Evolutionary conservation across 2,329 filamentous ascomycete genomes (phyloP).

Genomic region (Calonectria pauciramosa): DNA sequence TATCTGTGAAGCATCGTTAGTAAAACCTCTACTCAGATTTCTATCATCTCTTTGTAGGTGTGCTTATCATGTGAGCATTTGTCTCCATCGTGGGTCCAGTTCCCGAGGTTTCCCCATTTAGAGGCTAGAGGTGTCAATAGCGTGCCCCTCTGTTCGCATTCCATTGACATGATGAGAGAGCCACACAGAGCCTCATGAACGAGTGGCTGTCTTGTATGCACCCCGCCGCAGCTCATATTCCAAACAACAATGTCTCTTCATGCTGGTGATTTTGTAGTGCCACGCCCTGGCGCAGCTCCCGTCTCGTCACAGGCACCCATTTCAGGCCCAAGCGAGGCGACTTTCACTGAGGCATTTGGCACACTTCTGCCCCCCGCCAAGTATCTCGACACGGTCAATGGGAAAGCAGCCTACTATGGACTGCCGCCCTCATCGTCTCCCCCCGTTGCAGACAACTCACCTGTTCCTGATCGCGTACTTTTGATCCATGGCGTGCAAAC

Average conservation of each 20-base stretch:
- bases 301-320: constrained; percentile 40
- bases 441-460: fast-evolving
- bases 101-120: background rate
- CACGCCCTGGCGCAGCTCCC: background rate
- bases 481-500: constrained; percentile 67
- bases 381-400: constrained; percentile 49
- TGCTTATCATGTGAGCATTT: no score
- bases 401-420: constrained; percentile 58
- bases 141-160: background rate
- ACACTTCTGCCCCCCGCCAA: constrained; percentile 53
- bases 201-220: no score
- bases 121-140: background rate
- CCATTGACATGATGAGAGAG: background rate
- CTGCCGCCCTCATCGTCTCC: constrained; percentile 37
- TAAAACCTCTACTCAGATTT: no score
- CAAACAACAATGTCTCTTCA: background rate
- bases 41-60: no score
- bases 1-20: no score
- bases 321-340: constrained; percentile 51
- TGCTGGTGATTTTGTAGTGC: background rate
- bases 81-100: no score
- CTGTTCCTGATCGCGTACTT: constrained; percentile 50
- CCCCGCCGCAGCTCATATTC: background rate
- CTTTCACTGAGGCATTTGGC: constrained; percentile 55
- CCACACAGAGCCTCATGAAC: background rate